Percentiles rank a stretch among this genome's conserved stretches.
phyloP scores from a whole-genome alignment of 805 yeast genomes.

The Debaryomyces tyrocola region DNA sequence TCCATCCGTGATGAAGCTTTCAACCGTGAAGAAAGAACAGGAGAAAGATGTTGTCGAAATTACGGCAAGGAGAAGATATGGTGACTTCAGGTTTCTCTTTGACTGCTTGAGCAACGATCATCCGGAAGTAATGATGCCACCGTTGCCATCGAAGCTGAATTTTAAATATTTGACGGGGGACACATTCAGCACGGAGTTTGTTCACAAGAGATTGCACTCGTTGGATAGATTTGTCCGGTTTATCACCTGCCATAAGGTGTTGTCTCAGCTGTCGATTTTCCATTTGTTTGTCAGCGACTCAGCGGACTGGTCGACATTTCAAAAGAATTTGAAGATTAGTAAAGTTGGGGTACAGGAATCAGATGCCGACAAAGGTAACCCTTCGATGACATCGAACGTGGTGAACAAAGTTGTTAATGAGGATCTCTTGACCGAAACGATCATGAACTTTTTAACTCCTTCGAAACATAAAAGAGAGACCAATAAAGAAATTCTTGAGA shows the following conservation, averaged over 20 bases:
- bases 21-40: slow-evolving; percentile 13
- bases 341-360: slow-evolving; percentile 5
- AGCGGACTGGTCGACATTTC: slow-evolving; percentile 71
- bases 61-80: slow-evolving; percentile 73
- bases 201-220: slow-evolving; percentile 77
- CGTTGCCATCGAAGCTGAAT: slow-evolving; percentile 89
- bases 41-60: slow-evolving; percentile 31
- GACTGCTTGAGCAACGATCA: slow-evolving; percentile 73
- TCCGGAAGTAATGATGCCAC: slow-evolving; percentile 88
- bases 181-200: slow-evolving; percentile 82
- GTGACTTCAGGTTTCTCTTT: slow-evolving; percentile 80
- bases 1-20: slow-evolving; percentile 49
- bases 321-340: slow-evolving; percentile 49
- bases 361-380: slow-evolving; percentile 13
- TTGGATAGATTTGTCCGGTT: slow-evolving; percentile 73
- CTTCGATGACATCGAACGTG: slow-evolving; percentile 20
- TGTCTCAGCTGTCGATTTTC: slow-evolving; percentile 68
- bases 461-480: slow-evolving; percentile 68
- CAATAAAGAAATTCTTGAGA: slow-evolving; percentile 57
- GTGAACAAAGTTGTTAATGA: slow-evolving; percentile 49
- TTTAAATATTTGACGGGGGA: slow-evolving; percentile 93
- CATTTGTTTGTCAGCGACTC: slow-evolving; percentile 69
- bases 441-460: slow-evolving; percentile 91
- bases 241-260: slow-evolving; percentile 68
- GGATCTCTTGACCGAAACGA: slow-evolving; percentile 85